Base-by-base conservation (phyloP, 1,284 basidiomycete species). In the Mycosarcoma maydis region DNA sequence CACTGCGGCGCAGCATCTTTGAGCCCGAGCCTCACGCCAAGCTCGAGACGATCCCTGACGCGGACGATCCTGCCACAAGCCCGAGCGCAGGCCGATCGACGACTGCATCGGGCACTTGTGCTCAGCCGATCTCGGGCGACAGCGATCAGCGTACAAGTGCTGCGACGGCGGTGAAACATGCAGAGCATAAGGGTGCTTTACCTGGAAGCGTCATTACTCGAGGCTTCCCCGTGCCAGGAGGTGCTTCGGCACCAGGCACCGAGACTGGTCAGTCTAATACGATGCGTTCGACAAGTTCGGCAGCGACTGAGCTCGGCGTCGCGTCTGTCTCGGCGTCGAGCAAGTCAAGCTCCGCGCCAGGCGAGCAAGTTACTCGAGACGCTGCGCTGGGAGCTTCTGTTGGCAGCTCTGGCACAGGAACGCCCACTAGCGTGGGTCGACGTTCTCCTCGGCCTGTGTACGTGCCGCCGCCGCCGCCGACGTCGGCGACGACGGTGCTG, bases 401-500 rank as follows among this genome's bases (percentile, higher is more conserved):
- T 5, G 49, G 57, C 14, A 49, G 45, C 14, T 65, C 64, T 22
- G 68, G 58, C 19, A 43, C 67, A n/a, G 59, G 45, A 3, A 67
- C 64, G n/a, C 60, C 69, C 10, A 61, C 44, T 17, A 65, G 57
- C 42, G 27, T 67, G 14, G 68, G 61, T n/a, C 65, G 67, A 22
- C 64, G 75, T 26, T 77, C 75, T 32, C 73, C 75, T 17, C 65
- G 72, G 7, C 69, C 66, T 9, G 66, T 70, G n/a, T 78, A 78
- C 30, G 53, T 78, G 3, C 59, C 76, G 6, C 76, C 78, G 0
- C 74, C 79, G 3, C 77, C 77, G 8, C 78, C 77, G 1, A 61
- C 73, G 3, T 73, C 72, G 5, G 47, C 62, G 2, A 44, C 26
- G 7, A 64, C 69, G 6, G 53, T 69, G 14, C 62, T 81, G 19